A percentile compares a stretch with the other conserved stretches of the same genome.
These are phyloP conservation scores for Xylaria polymorpha DNA, from an alignment of 2,329 filamentous ascomycete genomes.

Conservation along the genomic window DNA sequence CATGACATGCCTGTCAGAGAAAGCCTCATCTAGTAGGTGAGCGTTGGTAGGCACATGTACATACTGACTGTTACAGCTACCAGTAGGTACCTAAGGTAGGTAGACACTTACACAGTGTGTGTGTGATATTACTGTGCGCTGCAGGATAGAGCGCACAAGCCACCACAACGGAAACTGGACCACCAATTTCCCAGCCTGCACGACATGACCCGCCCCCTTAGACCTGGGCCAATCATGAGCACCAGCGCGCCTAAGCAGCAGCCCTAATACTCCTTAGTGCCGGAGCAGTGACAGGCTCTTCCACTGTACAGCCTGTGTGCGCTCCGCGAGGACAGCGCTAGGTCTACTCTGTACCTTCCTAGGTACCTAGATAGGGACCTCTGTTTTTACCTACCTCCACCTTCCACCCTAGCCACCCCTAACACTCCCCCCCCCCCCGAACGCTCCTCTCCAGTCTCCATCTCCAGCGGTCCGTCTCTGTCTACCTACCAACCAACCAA, in stretches of 20 bases:
- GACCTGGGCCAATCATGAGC: slow-evolving; percentile 33
- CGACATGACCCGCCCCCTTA: slow-evolving; percentile 43
- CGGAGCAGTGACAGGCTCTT: slow-evolving; percentile 20
- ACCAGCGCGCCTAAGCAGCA: slow-evolving; percentile 15
- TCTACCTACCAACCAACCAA: slow-evolving; percentile 15
- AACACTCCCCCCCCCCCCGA: slow-evolving; percentile 27
- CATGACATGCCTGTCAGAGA: neutral
- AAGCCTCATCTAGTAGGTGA: too few relatives aligned
- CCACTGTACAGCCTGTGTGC: slow-evolving; percentile 20
- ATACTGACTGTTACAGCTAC: too few relatives aligned
- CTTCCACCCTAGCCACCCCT: slow-evolving; percentile 24
- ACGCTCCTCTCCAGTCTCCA: slow-evolving; percentile 38
- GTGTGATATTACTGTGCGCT: slow-evolving; percentile 13
- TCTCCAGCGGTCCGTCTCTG: slow-evolving; percentile 32
- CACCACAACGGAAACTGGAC: slow-evolving; percentile 27
- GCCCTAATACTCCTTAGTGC: slow-evolving; percentile 40
- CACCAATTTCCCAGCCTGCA: slow-evolving; percentile 50
- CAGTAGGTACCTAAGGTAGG: neutral
- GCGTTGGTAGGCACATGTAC: neutral
- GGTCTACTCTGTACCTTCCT: slow-evolving; percentile 4
- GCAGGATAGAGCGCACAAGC: slow-evolving; percentile 27
- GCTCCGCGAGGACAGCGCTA: slow-evolving; percentile 22
- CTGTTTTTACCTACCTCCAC: slow-evolving; percentile 22
- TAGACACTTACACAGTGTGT: neutral
- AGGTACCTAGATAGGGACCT: slow-evolving; percentile 11